Evolutionary conservation across 1,284 basidiomycete species (phyloP).

Genomic region (Cryptococcus deneoformans): DNA sequence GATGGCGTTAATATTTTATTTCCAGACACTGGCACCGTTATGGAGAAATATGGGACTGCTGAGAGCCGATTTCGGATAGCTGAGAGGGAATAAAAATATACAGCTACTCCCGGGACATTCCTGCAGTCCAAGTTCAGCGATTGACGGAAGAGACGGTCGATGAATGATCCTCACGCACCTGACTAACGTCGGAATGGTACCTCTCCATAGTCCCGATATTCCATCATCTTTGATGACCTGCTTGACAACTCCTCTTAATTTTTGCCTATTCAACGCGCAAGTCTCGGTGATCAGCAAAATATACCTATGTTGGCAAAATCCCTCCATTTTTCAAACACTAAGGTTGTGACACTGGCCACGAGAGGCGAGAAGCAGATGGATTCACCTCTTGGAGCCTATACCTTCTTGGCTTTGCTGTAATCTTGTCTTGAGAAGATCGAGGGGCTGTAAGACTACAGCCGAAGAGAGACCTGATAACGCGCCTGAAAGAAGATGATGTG

Average conservation of each 20-base stretch:
- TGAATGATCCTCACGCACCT: constrained; percentile 53
- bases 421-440: constrained; percentile 85
- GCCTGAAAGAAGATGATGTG: constrained; percentile 48
- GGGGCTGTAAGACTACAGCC: constrained; percentile 47
- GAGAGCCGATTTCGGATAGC: constrained; percentile 66
- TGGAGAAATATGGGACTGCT: constrained; percentile 31
- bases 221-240: constrained; percentile 51
- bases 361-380: not conserved
- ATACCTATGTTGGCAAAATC: not conserved
- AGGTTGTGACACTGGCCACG: too few relatives aligned
- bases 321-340: too few relatives aligned
- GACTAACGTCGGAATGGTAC: constrained; percentile 74
- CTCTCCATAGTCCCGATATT: constrained; percentile 61
- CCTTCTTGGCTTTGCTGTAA: constrained; percentile 61
- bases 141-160: not conserved
- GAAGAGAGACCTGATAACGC: constrained; percentile 47
- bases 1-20: not conserved
- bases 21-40: constrained; percentile 4
- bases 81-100: constrained; percentile 82
- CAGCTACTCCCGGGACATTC: constrained; percentile 87
- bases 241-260: constrained; percentile 25
- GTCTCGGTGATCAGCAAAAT: not conserved
- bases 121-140: constrained; percentile 54
- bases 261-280: constrained; percentile 19
- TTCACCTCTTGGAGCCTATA: constrained; percentile 4